Percentiles rank a stretch among this genome's conserved stretches.
These are phyloP conservation scores for Podosphaera fusca DNA, from an alignment of 2,329 filamentous ascomycete genomes.

Conservation along the genomic window DNA sequence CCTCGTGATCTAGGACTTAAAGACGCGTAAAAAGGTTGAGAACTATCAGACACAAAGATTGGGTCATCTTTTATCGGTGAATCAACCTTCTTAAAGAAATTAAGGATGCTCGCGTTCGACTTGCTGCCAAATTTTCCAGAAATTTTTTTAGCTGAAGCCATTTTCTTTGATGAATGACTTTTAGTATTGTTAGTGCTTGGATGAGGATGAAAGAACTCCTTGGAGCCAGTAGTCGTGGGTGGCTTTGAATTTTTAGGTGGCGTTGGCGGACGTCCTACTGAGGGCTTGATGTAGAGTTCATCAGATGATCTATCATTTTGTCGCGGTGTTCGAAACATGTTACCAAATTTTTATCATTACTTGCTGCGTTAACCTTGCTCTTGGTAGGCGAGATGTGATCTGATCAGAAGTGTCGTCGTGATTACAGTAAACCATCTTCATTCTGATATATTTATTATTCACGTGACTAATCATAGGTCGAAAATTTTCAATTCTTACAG, in stretches of 20 bases:
- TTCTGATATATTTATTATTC: too few species aligned
- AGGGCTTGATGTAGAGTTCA: conserved; percentile 19
- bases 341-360: too few species aligned
- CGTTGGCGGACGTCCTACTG: conserved; percentile 27
- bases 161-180: conserved; percentile 8
- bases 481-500: too few species aligned
- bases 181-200: conserved; percentile 12
- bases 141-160: conserved; percentile 10
- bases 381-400: too few species aligned
- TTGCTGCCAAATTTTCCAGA: conserved; percentile 9
- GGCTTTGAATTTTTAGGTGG: conserved; percentile 17
- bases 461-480: too few species aligned
- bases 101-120: conserved; percentile 44
- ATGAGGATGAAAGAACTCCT: neutral
- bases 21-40: conserved; percentile 5
- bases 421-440: too few species aligned
- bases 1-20: conserved; percentile 3
- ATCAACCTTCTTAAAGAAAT: conserved; percentile 49
- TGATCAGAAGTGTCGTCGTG: too few species aligned
- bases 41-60: conserved; percentile 27
- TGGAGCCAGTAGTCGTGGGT: conserved; percentile 1
- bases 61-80: conserved; percentile 25
- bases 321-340: conserved; percentile 32
- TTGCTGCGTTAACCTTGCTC: too few species aligned
- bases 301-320: conserved; percentile 19